Base-by-base conservation (phyloP, 805 yeast species). In the Wickerhamiella allomyrinae region DNA sequence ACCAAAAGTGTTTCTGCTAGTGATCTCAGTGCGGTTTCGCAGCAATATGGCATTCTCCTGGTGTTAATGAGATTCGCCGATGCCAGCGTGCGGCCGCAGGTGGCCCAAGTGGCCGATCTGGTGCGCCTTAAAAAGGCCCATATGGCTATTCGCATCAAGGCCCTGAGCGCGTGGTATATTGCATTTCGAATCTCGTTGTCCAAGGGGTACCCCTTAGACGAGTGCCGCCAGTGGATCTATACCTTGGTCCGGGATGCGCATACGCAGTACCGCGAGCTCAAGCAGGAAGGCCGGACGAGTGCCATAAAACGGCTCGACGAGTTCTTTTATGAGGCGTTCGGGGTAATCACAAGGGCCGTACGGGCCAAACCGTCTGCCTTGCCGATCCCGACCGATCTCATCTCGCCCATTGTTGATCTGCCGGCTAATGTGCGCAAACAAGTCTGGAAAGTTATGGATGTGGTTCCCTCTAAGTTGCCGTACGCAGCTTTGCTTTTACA, bases 111-210 rank as follows among this genome's bases (percentile, higher is more conserved):
- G n/a, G 37, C 49, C 6, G 53, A 50, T 20, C 41, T 48, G 3
- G 51, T 52, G 11, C 41, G 41, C 7, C 37, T 50, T 2, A 25
- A 40, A 8, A 9, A 40, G 9, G 40, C 55, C 1, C 57, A 52
- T 31, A 29, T 53, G 21, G 50, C 49, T 2, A 42, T 52, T 9
- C 37, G 48, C 7, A 34, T 49, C 31, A 46, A 45, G 38, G 50
- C 52, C 2, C 40, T 49, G 14, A 51, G 53, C 31, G 55, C 55
- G 1, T 53, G 57, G 56, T 20, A 40, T 17, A 42, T 47, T 3
- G 39, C 51, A 13, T 43, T 29, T 8, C 25, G 43, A 2, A 31
- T 42, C 14, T 31, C 37, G 5, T 29, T 38, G 7, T 7, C 22
- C 3, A 20, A 15, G 7, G 14, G 20, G 2, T n/a, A 15, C 5